phyloP scores from a whole-genome alignment of 139 green algal genomes.

The Gonium pectorale region DNA sequence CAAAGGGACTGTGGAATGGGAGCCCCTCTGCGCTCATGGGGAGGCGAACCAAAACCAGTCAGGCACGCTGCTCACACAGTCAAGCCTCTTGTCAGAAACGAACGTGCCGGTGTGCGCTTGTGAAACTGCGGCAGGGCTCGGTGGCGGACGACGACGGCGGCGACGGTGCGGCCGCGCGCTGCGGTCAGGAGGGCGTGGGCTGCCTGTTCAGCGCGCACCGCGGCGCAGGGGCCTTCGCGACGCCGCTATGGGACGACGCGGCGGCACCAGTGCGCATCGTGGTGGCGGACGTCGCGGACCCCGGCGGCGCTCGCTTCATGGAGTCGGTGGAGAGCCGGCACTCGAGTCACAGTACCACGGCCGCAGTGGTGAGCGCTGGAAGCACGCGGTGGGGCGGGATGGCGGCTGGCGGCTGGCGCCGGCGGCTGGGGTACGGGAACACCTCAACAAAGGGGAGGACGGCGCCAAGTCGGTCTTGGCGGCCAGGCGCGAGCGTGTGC shows the following conservation, averaged over 20 bases:
- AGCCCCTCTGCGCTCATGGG: too few species aligned
- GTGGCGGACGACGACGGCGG: conserved; percentile 36
- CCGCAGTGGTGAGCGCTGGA: conserved; percentile 65
- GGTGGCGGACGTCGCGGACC: conserved; percentile 47
- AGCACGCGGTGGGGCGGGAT: too few species aligned
- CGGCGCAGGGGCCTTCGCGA: conserved; percentile 71
- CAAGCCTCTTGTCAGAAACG: too few species aligned
- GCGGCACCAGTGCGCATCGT: conserved; percentile 44
- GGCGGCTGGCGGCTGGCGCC: too few species aligned
- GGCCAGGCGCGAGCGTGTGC: too few species aligned
- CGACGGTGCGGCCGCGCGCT: not conserved
- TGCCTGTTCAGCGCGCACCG: conserved; percentile 82
- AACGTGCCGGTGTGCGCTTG: too few species aligned
- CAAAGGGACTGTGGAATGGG: too few species aligned
- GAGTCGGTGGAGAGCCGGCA: conserved; percentile 89
- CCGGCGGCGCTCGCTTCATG: conserved; percentile 80
- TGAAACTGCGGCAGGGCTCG: conserved; percentile 39
- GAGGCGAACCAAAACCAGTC: too few species aligned
- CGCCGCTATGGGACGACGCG: conserved; percentile 57
- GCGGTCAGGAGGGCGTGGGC: conserved; percentile 51
- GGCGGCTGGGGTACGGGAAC: not conserved
- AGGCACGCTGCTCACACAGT: too few species aligned
- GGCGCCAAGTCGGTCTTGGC: too few species aligned
- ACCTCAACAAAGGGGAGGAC: too few species aligned
- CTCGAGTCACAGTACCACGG: conserved; percentile 80